Evolutionary conservation across 2,329 filamentous ascomycete genomes (phyloP).

Genomic region (Byssothecium circinans): DNA sequence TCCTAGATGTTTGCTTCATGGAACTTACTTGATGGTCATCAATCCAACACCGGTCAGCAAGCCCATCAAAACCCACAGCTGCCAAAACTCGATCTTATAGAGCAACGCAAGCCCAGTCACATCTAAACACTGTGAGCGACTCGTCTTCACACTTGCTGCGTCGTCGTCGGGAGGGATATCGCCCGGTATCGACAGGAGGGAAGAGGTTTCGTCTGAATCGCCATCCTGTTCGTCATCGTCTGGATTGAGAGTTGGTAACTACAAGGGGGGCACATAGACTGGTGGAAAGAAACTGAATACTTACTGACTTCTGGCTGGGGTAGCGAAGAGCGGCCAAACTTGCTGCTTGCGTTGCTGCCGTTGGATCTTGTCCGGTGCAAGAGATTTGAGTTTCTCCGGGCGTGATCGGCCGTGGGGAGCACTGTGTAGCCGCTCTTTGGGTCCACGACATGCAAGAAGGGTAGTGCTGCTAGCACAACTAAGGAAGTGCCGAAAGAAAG

Average conservation of each 20-base stretch:
- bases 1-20: conserved; percentile 33
- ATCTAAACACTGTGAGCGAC: conserved; percentile 81
- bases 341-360: conserved; percentile 48
- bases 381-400: conserved; percentile 47
- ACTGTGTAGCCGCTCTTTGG: conserved; percentile 59
- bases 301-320: conserved; percentile 65
- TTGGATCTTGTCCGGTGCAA: conserved; percentile 53
- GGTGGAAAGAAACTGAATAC: conserved; percentile 34
- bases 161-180: conserved; percentile 53
- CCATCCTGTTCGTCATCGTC: conserved; percentile 40
- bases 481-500: conserved; percentile 77
- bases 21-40: conserved; percentile 95
- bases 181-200: conserved; percentile 71
- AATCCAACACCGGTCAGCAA: conserved; percentile 90
- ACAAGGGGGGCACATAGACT: conserved; percentile 20
- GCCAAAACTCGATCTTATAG: conserved; percentile 79
- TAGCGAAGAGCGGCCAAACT: conserved; percentile 41
- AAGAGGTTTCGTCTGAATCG: conserved; percentile 73
- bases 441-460: conserved; percentile 77
- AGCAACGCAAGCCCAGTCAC: conserved; percentile 81
- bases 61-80: conserved; percentile 82
- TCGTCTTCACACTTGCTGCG: conserved; percentile 64
- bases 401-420: conserved; percentile 55
- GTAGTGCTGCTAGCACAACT: conserved; percentile 75
- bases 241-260: conserved; percentile 40